A percentile compares a stretch with the other conserved stretches of the same genome.
These are phyloP conservation scores for Bauhinia variegata DNA, from an alignment of 306 rosid genomes.

Conservation along the genomic window DNA sequence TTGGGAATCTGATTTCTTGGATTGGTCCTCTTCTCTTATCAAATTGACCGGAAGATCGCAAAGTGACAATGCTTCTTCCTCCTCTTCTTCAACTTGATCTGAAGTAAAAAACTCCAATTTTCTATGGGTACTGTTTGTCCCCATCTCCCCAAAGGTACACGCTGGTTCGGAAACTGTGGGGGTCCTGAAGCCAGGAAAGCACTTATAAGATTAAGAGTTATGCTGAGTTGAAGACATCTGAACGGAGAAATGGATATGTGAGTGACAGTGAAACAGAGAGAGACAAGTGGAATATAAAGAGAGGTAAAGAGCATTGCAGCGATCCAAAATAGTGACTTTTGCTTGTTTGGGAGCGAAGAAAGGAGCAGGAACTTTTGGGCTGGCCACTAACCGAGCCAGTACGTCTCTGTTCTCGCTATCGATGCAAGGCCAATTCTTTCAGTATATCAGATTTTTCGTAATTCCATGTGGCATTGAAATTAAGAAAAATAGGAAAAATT, in stretches of 20 bases:
- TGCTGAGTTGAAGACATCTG: slow-evolving; percentile 19
- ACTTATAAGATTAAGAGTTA: slow-evolving; percentile 29
- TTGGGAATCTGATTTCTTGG: slow-evolving; percentile 18
- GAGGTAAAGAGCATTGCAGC: slow-evolving; percentile 32
- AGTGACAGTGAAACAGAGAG: slow-evolving; percentile 40
- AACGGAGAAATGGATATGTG: slow-evolving; percentile 24
- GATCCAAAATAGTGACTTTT: slow-evolving; percentile 40
- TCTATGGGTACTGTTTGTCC: slow-evolving; percentile 29
- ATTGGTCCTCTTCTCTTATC: slow-evolving; percentile 31
- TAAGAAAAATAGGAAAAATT: no score
- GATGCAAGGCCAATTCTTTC: no score
- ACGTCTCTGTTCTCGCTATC: slow-evolving; percentile 41
- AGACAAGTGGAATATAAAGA: slow-evolving; percentile 52
- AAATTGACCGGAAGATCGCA: slow-evolving; percentile 65
- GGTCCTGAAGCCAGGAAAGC: slow-evolving; percentile 5
- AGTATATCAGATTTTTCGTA: no score
- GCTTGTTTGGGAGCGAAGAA: slow-evolving; percentile 48
- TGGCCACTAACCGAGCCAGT: slow-evolving; percentile 31
- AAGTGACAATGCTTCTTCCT: slow-evolving; percentile 71
- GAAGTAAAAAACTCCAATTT: slow-evolving; percentile 21
- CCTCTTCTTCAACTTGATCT: slow-evolving; percentile 35
- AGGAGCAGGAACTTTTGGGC: slow-evolving; percentile 38
- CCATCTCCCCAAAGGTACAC: slow-evolving; percentile 46
- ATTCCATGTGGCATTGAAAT: no score
- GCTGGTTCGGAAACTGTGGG: slow-evolving; percentile 21